These are phyloP conservation scores for Leccinum idahoense DNA, from an alignment of 1,284 basidiomycete species.

Conservation along the genomic window DNA sequence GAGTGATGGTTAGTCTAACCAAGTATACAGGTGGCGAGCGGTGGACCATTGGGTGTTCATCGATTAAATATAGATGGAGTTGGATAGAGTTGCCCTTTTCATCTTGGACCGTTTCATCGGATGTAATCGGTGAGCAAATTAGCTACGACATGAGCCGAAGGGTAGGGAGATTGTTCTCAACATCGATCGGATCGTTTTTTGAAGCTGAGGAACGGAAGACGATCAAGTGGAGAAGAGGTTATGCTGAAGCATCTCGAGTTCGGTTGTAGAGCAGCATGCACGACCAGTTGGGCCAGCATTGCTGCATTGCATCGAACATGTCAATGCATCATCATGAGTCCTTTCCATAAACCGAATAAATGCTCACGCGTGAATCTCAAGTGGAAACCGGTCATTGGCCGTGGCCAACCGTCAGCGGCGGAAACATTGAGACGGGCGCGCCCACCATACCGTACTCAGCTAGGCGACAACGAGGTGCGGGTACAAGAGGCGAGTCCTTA, in stretches of 20 bases:
- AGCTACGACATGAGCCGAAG: neutral
- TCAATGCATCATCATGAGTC: neutral
- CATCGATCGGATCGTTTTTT: neutral
- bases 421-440: neutral
- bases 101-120: neutral
- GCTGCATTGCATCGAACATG: neutral
- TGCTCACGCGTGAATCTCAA: slow-evolving; percentile 20
- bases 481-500: no score
- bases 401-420: neutral
- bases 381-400: slow-evolving; percentile 13
- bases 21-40: neutral
- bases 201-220: neutral
- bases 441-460: no score
- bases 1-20: neutral
- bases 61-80: neutral
- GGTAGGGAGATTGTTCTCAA: neutral
- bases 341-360: neutral
- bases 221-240: neutral
- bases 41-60: neutral
- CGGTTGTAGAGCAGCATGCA: neutral
- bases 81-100: neutral
- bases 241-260: neutral
- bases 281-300: neutral
- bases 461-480: no score
- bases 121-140: neutral